Evolutionary conservation across 164 flowering plant species (phyloP).

Genomic region (Pachysandra terminalis): DNA sequence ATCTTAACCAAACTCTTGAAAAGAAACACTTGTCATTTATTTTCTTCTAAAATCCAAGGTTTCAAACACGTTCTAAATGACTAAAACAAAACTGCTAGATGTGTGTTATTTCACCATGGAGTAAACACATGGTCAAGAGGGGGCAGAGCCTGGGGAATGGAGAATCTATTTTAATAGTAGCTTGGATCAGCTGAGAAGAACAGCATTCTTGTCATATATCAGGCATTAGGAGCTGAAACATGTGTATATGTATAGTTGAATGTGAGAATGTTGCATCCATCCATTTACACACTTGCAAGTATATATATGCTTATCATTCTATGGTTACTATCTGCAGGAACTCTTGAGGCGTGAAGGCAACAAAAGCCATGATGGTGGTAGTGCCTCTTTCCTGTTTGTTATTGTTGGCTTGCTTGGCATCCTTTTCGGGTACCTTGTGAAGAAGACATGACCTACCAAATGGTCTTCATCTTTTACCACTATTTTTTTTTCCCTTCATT

Average conservation of each 20-base stretch:
- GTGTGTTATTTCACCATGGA: no score
- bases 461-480: not conserved
- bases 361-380: conserved; percentile 37
- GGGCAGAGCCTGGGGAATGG: no score
- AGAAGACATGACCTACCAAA: conserved; percentile 28
- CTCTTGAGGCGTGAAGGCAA: conserved; percentile 44
- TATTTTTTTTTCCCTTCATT: no score
- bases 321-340: conserved; percentile 36
- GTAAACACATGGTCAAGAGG: no score
- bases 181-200: not conserved
- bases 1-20: no score
- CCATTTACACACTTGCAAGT: not conserved
- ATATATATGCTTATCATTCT: not conserved
- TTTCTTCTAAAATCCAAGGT: no score
- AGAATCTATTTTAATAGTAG: no score
- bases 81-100: no score
- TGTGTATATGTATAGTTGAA: not conserved
- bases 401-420: conserved; percentile 54
- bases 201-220: not conserved
- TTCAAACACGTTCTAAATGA: no score
- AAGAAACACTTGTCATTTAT: no score
- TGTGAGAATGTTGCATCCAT: no score
- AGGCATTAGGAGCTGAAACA: not conserved
- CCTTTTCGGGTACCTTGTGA: conserved; percentile 53
- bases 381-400: conserved; percentile 43